phyloP scores from a whole-genome alignment of 805 yeast species.

The Middelhovenomyces tepae region DNA sequence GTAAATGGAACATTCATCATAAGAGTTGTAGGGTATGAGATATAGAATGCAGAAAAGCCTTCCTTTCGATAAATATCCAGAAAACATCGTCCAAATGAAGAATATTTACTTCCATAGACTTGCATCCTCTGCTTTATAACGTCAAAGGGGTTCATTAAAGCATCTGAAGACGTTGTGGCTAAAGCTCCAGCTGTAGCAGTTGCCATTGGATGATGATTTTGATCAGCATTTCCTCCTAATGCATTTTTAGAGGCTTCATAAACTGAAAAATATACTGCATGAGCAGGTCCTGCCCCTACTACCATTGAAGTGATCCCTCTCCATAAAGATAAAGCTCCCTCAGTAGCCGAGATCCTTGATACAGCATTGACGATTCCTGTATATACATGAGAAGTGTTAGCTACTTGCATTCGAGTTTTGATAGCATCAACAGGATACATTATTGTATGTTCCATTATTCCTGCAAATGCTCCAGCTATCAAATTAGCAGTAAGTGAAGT shows the following conservation, averaged over 20 bases:
- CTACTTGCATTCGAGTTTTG: slow-evolving; percentile 87
- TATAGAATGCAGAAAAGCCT: slow-evolving; percentile 66
- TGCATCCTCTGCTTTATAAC: slow-evolving; percentile 96
- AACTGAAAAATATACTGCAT: slow-evolving; percentile 92
- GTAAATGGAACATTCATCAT: slow-evolving; percentile 92
- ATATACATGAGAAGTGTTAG: slow-evolving; percentile 18
- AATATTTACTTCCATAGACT: slow-evolving; percentile 25
- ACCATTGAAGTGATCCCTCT: slow-evolving; percentile 88
- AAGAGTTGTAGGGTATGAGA: slow-evolving; percentile 89
- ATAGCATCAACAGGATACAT: slow-evolving; percentile 97
- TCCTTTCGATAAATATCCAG: slow-evolving; percentile 26
- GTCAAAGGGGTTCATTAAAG: slow-evolving; percentile 95
- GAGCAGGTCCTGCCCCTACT: slow-evolving; percentile 99
- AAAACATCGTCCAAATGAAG: slow-evolving; percentile 20
- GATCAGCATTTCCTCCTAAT: slow-evolving; percentile 38
- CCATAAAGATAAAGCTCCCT: slow-evolving; percentile 86
- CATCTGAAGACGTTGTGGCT: slow-evolving; percentile 90
- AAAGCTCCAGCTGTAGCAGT: slow-evolving; percentile 85
- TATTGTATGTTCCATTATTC: slow-evolving; percentile 95
- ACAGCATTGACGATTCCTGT: slow-evolving; percentile 53
- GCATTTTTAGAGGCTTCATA: slow-evolving; percentile 71
- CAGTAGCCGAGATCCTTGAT: slow-evolving; percentile 68
- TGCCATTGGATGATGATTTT: slow-evolving; percentile 62
- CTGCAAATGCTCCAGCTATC: slow-evolving; percentile 96
- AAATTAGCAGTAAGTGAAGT: slow-evolving; percentile 78